Evolutionary conservation across 208 protist genomes (phyloP).

Genomic region (Trypanosomatidae sp.): DNA sequence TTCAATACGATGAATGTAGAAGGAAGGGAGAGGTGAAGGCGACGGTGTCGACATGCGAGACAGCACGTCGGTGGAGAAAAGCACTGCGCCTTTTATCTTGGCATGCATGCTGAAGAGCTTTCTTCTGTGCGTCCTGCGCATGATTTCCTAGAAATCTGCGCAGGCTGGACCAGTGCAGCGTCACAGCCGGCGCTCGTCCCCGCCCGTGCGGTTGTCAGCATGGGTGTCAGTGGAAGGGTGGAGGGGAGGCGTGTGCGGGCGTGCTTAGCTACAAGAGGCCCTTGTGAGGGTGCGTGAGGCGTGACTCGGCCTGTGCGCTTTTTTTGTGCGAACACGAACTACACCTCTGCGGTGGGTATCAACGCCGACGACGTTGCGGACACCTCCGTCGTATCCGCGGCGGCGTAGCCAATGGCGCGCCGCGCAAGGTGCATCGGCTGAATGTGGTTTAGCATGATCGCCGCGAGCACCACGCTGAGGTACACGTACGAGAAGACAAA

Average conservation of each 20-base stretch:
- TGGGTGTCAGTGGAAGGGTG: background rate
- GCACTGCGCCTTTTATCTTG: too few species aligned
- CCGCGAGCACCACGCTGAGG: constrained; percentile 67
- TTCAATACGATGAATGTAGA: background rate
- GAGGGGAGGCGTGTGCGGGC: background rate
- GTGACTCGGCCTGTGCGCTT: background rate
- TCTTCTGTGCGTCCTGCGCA: background rate
- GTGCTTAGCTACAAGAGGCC: background rate
- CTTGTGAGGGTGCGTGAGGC: background rate
- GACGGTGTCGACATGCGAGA: background rate
- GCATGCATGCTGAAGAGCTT: background rate
- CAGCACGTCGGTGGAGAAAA: background rate
- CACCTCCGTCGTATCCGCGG: constrained; percentile 12
- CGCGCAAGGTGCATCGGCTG: constrained; percentile 53
- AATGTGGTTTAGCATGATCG: constrained; percentile 80
- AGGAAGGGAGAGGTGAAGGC: background rate
- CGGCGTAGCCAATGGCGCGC: constrained; percentile 20
- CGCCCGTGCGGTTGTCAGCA: background rate
- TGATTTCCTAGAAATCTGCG: background rate
- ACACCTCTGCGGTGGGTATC: constrained; percentile 2
- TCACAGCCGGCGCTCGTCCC: background rate
- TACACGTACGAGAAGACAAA: constrained; percentile 92
- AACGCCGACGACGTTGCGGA: background rate
- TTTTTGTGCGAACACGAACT: background rate
- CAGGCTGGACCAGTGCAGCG: background rate